Evolutionary conservation across 345 rosid genomes (phyloP).

Genomic region (Clausena lansium): DNA sequence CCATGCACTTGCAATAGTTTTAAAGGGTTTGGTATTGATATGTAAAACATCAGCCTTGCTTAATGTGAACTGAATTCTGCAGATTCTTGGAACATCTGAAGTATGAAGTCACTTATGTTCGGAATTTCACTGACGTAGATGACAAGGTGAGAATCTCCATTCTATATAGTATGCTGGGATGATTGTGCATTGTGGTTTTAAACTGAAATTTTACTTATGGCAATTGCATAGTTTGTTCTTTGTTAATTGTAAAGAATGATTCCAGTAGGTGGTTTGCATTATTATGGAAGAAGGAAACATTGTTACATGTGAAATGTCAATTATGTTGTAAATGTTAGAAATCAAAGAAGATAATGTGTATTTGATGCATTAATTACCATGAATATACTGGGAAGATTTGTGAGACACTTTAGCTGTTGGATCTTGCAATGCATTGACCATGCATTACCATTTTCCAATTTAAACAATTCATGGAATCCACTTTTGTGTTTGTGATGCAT

Average conservation of each 20-base stretch:
- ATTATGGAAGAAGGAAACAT: background rate
- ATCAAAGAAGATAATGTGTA: background rate
- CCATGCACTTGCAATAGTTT: background rate
- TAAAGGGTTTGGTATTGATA: background rate
- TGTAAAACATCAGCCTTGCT: background rate
- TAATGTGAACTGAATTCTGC: conserved; percentile 29
- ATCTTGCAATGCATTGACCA: background rate
- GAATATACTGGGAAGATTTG: background rate
- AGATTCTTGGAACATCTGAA: conserved; percentile 69
- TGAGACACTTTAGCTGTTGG: background rate
- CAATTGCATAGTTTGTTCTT: background rate
- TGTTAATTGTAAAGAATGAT: background rate
- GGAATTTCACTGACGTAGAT: conserved; percentile 93
- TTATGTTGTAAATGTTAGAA: background rate
- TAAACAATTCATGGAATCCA: background rate
- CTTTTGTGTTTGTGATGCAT: background rate
- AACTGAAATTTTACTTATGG: background rate
- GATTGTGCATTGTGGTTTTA: background rate
- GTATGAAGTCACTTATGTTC: conserved; percentile 68
- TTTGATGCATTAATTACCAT: background rate
- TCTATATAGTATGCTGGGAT: background rate
- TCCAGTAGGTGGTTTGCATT: background rate
- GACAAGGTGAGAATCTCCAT: conserved; percentile 60
- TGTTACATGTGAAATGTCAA: background rate
- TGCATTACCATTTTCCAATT: background rate